A percentile compares a stretch with the other conserved stretches of the same genome.
These are phyloP conservation scores for Sordariomycetes sp. DNA, from an alignment of 2,329 filamentous ascomycete species.

Conservation along the genomic window DNA sequence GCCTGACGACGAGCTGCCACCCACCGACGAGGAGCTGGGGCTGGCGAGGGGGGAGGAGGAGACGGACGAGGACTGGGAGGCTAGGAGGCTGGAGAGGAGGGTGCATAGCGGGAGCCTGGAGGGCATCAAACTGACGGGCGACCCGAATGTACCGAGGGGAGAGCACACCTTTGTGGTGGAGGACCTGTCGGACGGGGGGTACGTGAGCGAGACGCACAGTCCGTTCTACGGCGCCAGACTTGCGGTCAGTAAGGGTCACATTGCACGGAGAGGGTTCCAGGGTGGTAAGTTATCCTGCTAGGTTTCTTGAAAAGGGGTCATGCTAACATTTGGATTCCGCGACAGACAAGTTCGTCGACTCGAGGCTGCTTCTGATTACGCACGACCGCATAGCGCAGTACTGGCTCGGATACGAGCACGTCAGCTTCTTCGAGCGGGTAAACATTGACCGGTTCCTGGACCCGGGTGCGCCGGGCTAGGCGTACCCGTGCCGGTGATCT, in stretches of 20 bases:
- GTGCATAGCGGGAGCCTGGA: slow-evolving; percentile 57
- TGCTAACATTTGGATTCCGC: neutral
- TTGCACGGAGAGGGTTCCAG: slow-evolving; percentile 59
- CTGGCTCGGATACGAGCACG: slow-evolving; percentile 54
- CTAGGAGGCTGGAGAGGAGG: slow-evolving; percentile 27
- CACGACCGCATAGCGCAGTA: slow-evolving; percentile 68
- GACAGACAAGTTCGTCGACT: slow-evolving; percentile 59
- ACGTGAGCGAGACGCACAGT: slow-evolving; percentile 50
- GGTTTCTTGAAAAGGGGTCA: neutral
- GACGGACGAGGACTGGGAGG: slow-evolving; percentile 28
- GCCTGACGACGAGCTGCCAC: slow-evolving; percentile 30
- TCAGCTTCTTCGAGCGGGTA: slow-evolving; percentile 48
- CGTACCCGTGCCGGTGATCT: neutral
- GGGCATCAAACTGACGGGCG: slow-evolving; percentile 84
- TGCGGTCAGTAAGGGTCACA: slow-evolving; percentile 63
- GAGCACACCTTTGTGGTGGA: slow-evolving; percentile 71
- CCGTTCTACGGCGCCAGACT: slow-evolving; percentile 63
- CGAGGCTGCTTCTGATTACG: slow-evolving; percentile 66
- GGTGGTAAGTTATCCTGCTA: slow-evolving; percentile 42
- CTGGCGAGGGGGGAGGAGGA: slow-evolving; percentile 26
- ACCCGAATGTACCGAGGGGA: slow-evolving; percentile 78
- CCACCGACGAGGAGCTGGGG: slow-evolving; percentile 23
- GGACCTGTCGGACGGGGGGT: slow-evolving; percentile 57
- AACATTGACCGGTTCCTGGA: slow-evolving; percentile 38
- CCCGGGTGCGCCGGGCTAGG: slow-evolving; percentile 4